phyloP scores from a whole-genome alignment of 2,329 filamentous ascomycete genomes.

The Seiridium unicorne region DNA sequence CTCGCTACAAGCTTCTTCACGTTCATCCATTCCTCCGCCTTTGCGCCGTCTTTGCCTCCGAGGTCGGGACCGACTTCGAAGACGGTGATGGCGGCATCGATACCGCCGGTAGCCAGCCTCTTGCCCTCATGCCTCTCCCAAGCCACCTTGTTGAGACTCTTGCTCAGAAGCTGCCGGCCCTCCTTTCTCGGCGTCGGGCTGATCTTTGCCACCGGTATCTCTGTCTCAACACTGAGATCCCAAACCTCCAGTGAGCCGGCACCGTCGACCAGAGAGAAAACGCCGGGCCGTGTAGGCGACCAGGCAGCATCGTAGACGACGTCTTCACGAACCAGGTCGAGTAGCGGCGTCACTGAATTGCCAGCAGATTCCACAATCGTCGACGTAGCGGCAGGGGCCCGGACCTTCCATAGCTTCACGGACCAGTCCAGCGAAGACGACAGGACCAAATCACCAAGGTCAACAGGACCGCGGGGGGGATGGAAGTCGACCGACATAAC shows the following conservation, averaged over 20 bases:
- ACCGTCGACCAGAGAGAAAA: conserved; percentile 93
- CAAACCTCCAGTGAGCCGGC: conserved; percentile 90
- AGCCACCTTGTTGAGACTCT: conserved; percentile 88
- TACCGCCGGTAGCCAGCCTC: conserved; percentile 82
- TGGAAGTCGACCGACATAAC: conserved; percentile 98
- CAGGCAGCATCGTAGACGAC: conserved; percentile 95
- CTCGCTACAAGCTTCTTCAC: conserved; percentile 87
- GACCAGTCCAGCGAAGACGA: conserved; percentile 96
- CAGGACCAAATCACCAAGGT: conserved; percentile 89
- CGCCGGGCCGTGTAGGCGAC: conserved; percentile 90
- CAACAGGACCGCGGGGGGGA: conserved; percentile 85
- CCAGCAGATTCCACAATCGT: conserved; percentile 50
- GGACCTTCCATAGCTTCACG: conserved; percentile 94
- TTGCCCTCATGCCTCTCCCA: conserved; percentile 92
- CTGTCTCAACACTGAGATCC: conserved; percentile 89
- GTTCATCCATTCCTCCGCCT: conserved; percentile 86
- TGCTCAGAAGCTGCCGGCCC: conserved; percentile 68
- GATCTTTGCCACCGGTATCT: conserved; percentile 84
- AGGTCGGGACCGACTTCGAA: conserved; percentile 86
- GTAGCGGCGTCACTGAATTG: conserved; percentile 65
- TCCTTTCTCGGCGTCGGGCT: conserved; percentile 65
- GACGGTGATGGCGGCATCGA: conserved; percentile 86
- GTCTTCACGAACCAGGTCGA: conserved; percentile 92
- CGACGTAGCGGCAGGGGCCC: conserved; percentile 72
- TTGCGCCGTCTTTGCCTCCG: conserved; percentile 79